A percentile compares a stretch with the other conserved stretches of the same genome.
Conservation (phyloP, 306 rosid genomes). For the Neltuma alba region DNA sequence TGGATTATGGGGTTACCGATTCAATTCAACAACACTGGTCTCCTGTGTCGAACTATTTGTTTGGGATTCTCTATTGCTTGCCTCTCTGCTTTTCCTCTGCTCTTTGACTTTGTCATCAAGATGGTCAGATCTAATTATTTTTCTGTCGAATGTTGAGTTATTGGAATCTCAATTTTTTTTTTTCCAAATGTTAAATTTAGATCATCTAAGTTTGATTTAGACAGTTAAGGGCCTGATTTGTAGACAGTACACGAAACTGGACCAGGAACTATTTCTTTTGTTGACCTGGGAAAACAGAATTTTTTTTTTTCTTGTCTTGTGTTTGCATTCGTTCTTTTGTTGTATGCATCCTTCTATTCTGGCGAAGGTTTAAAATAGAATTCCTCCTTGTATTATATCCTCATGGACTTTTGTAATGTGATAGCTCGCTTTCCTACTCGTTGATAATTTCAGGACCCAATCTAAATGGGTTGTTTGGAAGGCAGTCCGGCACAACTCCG, state of each 20-base stretch:
- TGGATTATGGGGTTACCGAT: background rate
- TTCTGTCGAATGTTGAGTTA: background rate
- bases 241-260: background rate
- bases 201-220: background rate
- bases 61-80: background rate
- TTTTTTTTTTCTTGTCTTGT: background rate
- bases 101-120: background rate
- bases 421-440: background rate
- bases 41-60: background rate
- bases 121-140: background rate
- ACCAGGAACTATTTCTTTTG: background rate
- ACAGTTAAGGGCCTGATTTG: background rate
- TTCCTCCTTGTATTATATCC: background rate
- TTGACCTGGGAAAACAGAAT: background rate
- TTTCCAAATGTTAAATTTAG: background rate
- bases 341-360: background rate
- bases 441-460: constrained; percentile 70
- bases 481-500: constrained; percentile 93
- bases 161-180: background rate
- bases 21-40: background rate
- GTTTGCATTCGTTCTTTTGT: background rate
- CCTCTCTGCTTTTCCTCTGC: background rate
- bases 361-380: background rate
- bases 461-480: constrained; percentile 84
- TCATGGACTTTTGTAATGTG: background rate